Conservation (phyloP, 176 grass and related monocot species). For the Canna indica region DNA sequence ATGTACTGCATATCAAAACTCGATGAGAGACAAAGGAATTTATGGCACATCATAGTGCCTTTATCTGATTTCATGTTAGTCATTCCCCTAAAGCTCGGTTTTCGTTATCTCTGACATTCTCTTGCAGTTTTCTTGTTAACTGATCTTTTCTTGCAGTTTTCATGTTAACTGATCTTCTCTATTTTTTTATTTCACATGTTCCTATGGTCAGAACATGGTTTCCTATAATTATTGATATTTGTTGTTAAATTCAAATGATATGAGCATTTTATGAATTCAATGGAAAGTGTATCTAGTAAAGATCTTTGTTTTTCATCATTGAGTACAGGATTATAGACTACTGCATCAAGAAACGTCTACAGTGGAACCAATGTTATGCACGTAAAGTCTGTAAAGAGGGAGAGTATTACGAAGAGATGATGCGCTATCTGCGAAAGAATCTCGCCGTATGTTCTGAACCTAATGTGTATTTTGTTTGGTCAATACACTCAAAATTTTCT, state of each 20-base stretch:
- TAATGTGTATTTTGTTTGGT: background rate
- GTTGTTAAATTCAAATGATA: background rate
- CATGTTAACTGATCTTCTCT: background rate
- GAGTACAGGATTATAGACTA: constrained; percentile 59
- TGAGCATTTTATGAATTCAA: constrained; percentile 1
- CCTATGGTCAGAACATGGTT: background rate
- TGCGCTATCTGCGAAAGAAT: constrained; percentile 80
- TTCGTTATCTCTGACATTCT: no score
- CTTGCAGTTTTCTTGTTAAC: no score
- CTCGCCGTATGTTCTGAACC: constrained; percentile 41
- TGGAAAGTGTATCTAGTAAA: background rate
- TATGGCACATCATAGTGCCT: no score
- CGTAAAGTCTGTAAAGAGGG: constrained; percentile 78
- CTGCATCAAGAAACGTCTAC: constrained; percentile 75
- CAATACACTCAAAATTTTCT: background rate
- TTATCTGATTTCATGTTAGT: no score
- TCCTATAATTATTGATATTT: constrained; percentile 1
- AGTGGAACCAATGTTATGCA: constrained; percentile 75
- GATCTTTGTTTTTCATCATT: constrained; percentile 4
- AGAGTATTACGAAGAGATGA: constrained; percentile 98
- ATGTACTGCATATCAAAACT: no score
- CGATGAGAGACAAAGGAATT: no score
- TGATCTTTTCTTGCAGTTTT: background rate
- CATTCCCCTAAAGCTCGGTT: no score
- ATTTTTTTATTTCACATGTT: background rate